Conservation (phyloP, 306 rosid species). For the Prunus campanulata region DNA sequence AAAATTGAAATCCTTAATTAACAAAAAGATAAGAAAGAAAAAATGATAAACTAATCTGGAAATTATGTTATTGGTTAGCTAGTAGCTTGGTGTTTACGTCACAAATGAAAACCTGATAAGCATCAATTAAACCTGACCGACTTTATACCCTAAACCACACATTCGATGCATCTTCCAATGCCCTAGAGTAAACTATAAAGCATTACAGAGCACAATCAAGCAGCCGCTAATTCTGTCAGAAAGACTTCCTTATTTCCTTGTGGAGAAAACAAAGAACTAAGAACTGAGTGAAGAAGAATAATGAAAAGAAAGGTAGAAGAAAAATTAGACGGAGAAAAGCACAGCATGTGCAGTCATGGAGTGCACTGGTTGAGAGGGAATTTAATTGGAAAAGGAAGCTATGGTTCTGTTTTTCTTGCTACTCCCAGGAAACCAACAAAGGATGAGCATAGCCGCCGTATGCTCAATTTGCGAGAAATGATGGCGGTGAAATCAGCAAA, state of each 20-base stretch:
- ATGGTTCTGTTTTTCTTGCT: constrained; percentile 34
- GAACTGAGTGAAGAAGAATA: neutral
- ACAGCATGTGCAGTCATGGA: constrained; percentile 15
- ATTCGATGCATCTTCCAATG: too few species aligned
- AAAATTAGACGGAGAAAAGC: neutral
- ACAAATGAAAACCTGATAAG: too few species aligned
- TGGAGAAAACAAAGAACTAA: neutral
- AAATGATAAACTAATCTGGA: too few species aligned
- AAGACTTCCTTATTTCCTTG: neutral
- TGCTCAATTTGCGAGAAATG: neutral
- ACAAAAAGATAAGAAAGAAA: too few species aligned
- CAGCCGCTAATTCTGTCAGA: neutral
- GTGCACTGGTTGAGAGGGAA: constrained; percentile 6
- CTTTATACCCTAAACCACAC: too few species aligned
- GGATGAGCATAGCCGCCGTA: neutral
- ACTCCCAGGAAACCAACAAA: constrained; percentile 11
- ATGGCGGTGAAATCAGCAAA: neutral
- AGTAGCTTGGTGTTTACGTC: too few species aligned
- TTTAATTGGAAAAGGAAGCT: constrained; percentile 32
- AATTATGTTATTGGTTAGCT: too few species aligned
- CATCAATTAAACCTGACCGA: too few species aligned
- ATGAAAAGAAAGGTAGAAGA: constrained; percentile 13
- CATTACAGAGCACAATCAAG: too few species aligned
- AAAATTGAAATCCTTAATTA: too few species aligned
- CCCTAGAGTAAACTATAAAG: too few species aligned